Percentiles rank a stretch among this genome's conserved stretches.
Evolutionary conservation across 495 filamentous ascomycete genomes (phyloP).

Genomic region (Xylaria curta): DNA sequence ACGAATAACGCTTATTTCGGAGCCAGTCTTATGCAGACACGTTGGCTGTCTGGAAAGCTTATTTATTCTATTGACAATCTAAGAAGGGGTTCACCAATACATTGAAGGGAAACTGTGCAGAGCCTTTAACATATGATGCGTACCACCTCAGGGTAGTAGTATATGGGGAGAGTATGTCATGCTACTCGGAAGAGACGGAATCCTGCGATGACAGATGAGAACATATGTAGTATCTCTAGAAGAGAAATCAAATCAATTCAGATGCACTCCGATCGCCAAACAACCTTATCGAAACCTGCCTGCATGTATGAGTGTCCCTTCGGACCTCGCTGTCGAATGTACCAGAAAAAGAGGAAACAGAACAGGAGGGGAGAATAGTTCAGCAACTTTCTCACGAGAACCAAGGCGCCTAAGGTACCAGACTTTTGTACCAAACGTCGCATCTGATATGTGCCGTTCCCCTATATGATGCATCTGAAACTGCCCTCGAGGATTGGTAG

Average conservation of each 20-base stretch:
- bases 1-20: not conserved
- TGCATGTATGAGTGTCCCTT: slow-evolving; percentile 47
- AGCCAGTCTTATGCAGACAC: slow-evolving; percentile 11
- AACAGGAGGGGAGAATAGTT: slow-evolving; percentile 29
- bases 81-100: slow-evolving; percentile 4
- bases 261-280: slow-evolving; percentile 54
- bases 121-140: not conserved
- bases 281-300: slow-evolving; percentile 54
- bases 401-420: slow-evolving; percentile 21
- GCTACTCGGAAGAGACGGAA: slow-evolving; percentile 15
- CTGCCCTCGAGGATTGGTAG: slow-evolving; percentile 31
- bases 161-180: not conserved
- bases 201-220: not conserved
- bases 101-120: slow-evolving; percentile 17
- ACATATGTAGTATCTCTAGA: slow-evolving; percentile 24
- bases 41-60: slow-evolving; percentile 8
- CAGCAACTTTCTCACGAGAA: slow-evolving; percentile 7
- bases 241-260: slow-evolving; percentile 50
- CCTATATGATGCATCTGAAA: slow-evolving; percentile 28
- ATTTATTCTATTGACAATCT: slow-evolving; percentile 21
- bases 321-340: slow-evolving; percentile 43
- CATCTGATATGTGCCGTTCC: slow-evolving; percentile 13
- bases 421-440: slow-evolving; percentile 26
- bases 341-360: slow-evolving; percentile 47
- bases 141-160: not conserved